These are phyloP conservation scores for Salvia hispanica DNA, from an alignment of 257 asterid species.

Conservation along the genomic window DNA sequence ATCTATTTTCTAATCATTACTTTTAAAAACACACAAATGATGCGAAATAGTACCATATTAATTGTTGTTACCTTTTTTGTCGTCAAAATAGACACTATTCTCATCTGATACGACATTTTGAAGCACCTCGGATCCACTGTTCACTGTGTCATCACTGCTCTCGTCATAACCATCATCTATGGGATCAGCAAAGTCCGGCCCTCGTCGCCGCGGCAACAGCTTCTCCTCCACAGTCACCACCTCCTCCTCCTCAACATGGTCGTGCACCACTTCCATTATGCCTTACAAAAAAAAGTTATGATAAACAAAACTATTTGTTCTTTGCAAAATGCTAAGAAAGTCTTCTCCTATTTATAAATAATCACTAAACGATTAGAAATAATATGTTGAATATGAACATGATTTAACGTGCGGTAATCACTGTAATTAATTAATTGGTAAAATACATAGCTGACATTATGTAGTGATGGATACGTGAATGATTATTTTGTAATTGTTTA, in stretches of 20 bases:
- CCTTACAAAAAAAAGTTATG: background rate
- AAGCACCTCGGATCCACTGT: background rate
- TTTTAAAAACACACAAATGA: background rate
- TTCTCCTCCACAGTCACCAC: conserved; percentile 24
- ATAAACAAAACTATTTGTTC: background rate
- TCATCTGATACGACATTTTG: conserved; percentile 6
- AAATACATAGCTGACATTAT: too few relatives aligned
- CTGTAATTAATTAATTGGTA: too few relatives aligned
- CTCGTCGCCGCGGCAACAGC: conserved; percentile 8
- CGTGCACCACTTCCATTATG: conserved; percentile 27
- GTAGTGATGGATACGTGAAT: conserved; percentile 7
- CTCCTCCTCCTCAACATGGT: conserved; percentile 25
- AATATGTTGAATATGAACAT: background rate
- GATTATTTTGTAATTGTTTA: background rate
- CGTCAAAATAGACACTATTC: conserved; percentile 38
- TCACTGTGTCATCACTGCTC: background rate
- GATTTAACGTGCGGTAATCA: conserved; percentile 4
- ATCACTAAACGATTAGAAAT: background rate
- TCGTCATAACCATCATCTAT: background rate
- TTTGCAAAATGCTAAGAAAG: conserved; percentile 14
- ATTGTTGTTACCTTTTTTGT: conserved; percentile 38
- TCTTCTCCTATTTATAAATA: background rate
- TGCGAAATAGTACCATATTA: background rate
- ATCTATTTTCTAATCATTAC: too few relatives aligned
- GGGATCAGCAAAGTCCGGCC: background rate